Conservation (phyloP, 352 stramenopile genomes). For the Phytophthora pluvialis region DNA sequence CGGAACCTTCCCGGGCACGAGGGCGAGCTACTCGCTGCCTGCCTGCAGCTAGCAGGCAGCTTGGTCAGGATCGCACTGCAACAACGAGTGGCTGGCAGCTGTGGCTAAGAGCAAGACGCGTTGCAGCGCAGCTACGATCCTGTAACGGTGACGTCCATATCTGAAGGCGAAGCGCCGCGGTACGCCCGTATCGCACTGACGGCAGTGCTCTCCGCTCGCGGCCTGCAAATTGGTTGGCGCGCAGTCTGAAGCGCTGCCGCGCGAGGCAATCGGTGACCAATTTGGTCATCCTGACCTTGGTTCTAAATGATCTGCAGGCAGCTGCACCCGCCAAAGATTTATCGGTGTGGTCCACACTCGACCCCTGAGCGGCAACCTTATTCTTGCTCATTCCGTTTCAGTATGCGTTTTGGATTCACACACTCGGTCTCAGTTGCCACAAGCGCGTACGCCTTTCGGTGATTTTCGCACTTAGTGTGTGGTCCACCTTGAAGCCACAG, state of each 20-base stretch:
- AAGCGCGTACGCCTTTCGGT: slow-evolving; percentile 20
- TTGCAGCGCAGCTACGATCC: neutral
- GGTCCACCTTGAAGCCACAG: slow-evolving; percentile 43
- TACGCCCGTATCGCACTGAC: neutral
- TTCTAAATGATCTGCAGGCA: slow-evolving; percentile 23
- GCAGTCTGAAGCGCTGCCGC: neutral
- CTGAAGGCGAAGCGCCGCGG: slow-evolving; percentile 20
- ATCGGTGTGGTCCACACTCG: neutral
- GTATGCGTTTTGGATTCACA: slow-evolving; percentile 21
- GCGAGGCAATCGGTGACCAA: neutral
- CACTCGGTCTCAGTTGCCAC: slow-evolving; percentile 36
- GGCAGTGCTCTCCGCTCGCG: neutral
- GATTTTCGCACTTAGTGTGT: slow-evolving; percentile 25
- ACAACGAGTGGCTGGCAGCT: neutral
- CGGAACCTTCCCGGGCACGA: neutral
- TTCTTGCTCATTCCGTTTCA: slow-evolving; percentile 10
- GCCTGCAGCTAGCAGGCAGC: too few relatives aligned
- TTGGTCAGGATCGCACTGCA: slow-evolving; percentile 3
- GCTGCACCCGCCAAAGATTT: slow-evolving; percentile 14
- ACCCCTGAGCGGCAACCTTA: slow-evolving; percentile 26
- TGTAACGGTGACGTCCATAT: slow-evolving; percentile 23
- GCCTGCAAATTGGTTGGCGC: too few relatives aligned
- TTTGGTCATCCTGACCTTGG: slow-evolving; percentile 3
- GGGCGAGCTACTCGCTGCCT: neutral
- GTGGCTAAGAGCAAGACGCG: too few relatives aligned